Evolutionary conservation across 2,329 filamentous ascomycete genomes (phyloP).

Genomic region (Pseudocercospora eumusae): DNA sequence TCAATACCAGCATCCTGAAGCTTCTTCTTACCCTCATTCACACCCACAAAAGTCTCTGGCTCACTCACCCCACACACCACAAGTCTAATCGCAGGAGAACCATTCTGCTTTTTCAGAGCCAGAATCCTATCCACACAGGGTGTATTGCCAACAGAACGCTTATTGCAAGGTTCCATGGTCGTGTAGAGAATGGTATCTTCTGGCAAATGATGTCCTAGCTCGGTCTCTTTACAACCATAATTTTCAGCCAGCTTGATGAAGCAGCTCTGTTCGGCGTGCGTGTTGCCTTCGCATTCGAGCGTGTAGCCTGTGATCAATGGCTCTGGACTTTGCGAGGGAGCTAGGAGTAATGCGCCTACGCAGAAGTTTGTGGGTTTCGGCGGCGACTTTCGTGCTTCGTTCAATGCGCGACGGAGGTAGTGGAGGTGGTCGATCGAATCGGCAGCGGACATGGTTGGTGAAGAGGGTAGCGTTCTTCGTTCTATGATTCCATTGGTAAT

Average conservation of each 20-base stretch:
- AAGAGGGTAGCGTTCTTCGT: not conserved
- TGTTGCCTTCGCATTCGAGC: constrained; percentile 86
- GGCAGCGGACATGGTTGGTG: constrained; percentile 15
- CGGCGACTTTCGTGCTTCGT: constrained; percentile 75
- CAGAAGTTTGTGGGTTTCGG: constrained; percentile 90
- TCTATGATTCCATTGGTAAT: not conserved
- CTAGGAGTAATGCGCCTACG: constrained; percentile 79
- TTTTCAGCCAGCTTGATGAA: constrained; percentile 66
- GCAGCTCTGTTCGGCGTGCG: constrained; percentile 93
- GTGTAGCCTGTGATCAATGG: constrained; percentile 78
- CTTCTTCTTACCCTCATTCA: constrained; percentile 72
- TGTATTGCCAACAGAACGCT: constrained; percentile 71
- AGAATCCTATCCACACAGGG: constrained; percentile 81
- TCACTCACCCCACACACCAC: constrained; percentile 89
- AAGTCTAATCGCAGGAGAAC: constrained; percentile 64
- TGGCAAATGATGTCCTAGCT: constrained; percentile 55
- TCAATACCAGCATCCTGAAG: constrained; percentile 72
- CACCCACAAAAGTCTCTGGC: constrained; percentile 83
- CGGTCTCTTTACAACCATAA: constrained; percentile 52
- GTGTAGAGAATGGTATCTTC: constrained; percentile 73
- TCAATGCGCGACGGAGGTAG: constrained; percentile 71
- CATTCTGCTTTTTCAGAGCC: constrained; percentile 44
- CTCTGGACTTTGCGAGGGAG: constrained; percentile 53
- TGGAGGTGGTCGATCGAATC: constrained; percentile 24
- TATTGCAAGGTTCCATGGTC: constrained; percentile 83